These are phyloP conservation scores for Xanthoparmelia taractica DNA, from an alignment of 495 filamentous ascomycete species.

Conservation along the genomic window DNA sequence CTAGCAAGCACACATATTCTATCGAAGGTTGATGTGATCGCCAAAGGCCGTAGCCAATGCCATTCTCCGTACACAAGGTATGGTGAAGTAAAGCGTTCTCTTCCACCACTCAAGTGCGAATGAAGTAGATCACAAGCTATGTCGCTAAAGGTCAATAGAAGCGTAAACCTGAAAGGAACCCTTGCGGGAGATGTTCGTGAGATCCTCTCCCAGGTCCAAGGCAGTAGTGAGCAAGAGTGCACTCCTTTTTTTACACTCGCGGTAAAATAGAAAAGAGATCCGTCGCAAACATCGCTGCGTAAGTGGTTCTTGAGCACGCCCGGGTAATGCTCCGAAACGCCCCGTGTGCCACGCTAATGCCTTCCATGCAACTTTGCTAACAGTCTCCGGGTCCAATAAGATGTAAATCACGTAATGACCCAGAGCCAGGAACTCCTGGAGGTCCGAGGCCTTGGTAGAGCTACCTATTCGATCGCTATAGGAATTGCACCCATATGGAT, in stretches of 20 bases:
- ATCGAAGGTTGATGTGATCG: conserved; percentile 10
- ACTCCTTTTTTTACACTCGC: background rate
- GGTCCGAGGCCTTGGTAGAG: background rate
- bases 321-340: conserved; percentile 14
- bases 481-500: background rate
- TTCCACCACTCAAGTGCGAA: conserved; percentile 7
- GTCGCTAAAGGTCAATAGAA: background rate
- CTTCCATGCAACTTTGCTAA: conserved; percentile 8
- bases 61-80: conserved; percentile 9
- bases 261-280: conserved; percentile 11
- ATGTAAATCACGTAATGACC: background rate
- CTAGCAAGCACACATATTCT: conserved; percentile 6
- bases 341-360: conserved; percentile 17
- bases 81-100: conserved; percentile 10
- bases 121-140: conserved; percentile 6
- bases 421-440: background rate
- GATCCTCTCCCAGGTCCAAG: conserved; percentile 6
- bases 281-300: conserved; percentile 15
- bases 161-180: background rate
- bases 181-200: background rate
- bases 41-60: conserved; percentile 15
- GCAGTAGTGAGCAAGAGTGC: conserved; percentile 13
- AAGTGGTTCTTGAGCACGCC: background rate
- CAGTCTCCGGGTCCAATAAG: conserved; percentile 7
- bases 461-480: background rate